Base-by-base conservation (phyloP, 345 rosid species). In the Syzygium jambos region DNA sequence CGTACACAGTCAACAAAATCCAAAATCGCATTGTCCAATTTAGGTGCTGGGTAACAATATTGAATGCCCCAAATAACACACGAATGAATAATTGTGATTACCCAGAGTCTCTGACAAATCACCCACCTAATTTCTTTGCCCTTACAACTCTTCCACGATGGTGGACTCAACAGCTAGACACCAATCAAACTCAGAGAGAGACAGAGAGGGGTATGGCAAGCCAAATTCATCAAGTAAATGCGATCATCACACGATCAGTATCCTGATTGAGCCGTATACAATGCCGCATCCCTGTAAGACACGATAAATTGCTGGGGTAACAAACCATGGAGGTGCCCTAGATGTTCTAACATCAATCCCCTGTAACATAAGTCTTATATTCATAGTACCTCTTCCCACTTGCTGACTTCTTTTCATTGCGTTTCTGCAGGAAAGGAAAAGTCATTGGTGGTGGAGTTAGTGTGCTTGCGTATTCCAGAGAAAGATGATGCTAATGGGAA, bases 361-460 rank as follows among this genome's bases (percentile, higher is more conserved):
- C 96, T 11, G 93, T 87, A 16, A 95, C 92, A 16, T 61, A 91
- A 34, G 92, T 87, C 93, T 94, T 95, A 27, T 63, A 91, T 73
- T 93, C 95, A 38, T 95, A 93, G 88, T 95, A 95, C 90, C 85
- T 94, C 78, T 49, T 93, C 90, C 94, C 98, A 53, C 95, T 93
- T 68, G 89, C 95, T 77, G 86, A 88, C 94, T 95, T 95, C 91
- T 91, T 93, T 91, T 93, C 95, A 30, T 94, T 93, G 9, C 96
- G 94, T 90, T 94, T 93, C 98, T 95, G 93, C 92, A 90, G 6
- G 61, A 9, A 85, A 22, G 55, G 25, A 38, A 73, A 57, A 86
- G 27, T 9, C 84, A 25, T 38, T 43, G 5, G 27, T 14, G n/a
- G 29, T 43, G 23, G 38, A 83, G 30, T 11, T 38, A 85, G 41